phyloP scores from a whole-genome alignment of 73 alveolate genomes.

The Durusdinium trenchii region DNA sequence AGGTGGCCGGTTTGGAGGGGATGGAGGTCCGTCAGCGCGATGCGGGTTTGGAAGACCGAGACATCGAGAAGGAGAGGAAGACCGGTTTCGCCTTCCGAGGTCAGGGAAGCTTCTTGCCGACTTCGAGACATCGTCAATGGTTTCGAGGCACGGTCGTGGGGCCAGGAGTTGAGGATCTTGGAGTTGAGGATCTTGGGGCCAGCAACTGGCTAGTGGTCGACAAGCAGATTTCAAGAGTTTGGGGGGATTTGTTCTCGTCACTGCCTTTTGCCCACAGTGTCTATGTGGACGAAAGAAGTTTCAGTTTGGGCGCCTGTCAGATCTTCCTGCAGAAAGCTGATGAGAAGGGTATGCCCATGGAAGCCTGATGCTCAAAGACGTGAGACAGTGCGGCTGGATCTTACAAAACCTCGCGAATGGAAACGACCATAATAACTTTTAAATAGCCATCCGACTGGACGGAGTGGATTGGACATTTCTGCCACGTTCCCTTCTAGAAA shows the following conservation, averaged over 20 bases:
- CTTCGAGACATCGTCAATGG: constrained; percentile 76
- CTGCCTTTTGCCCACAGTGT: not conserved
- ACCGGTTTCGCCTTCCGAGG: no score
- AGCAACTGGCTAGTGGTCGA: not conserved
- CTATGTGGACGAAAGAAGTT: not conserved
- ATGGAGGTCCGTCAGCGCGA: no score
- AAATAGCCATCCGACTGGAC: no score
- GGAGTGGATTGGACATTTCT: no score
- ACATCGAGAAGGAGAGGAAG: no score
- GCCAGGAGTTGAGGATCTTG: not conserved
- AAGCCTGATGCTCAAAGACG: no score
- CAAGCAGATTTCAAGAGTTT: not conserved
- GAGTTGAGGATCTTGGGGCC: not conserved
- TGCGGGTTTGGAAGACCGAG: no score
- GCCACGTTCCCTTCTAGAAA: no score
- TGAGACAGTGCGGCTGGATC: no score
- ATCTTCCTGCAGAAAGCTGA: constrained; percentile 56
- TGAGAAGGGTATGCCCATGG: constrained; percentile 92
- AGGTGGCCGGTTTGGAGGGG: no score
- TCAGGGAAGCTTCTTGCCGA: constrained; percentile 67
- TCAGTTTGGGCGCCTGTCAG: not conserved
- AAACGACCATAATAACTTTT: no score
- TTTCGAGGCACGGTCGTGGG: constrained; percentile 33
- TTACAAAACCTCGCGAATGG: no score
- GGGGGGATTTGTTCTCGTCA: not conserved